Conservation (phyloP, 768 basidiomycete species). For the Naganishia onofrii region DNA sequence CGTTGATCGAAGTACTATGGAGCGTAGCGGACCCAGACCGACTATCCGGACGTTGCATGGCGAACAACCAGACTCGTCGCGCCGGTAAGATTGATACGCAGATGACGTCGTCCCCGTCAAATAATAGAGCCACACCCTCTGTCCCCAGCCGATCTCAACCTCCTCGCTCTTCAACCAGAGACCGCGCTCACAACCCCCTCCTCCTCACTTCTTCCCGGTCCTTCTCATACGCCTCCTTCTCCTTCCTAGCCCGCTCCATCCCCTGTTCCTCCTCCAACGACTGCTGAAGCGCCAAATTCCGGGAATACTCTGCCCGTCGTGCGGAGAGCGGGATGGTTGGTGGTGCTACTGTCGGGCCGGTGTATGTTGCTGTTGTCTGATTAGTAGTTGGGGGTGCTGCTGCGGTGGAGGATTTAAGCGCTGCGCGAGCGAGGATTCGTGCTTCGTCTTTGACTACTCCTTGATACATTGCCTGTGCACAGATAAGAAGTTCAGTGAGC, state of each 20-base stretch:
- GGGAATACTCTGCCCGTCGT: slow-evolving; percentile 43
- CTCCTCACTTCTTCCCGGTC: slow-evolving; percentile 12
- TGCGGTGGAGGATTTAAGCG: slow-evolving; percentile 23
- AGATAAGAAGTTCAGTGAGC: neutral
- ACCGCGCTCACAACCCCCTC: neutral
- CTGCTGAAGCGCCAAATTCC: slow-evolving; percentile 41
- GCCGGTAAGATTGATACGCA: too few relatives aligned
- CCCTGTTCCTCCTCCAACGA: slow-evolving; percentile 42
- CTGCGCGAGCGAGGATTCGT: slow-evolving; percentile 61
- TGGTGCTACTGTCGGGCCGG: slow-evolving; percentile 41
- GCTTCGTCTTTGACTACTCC: slow-evolving; percentile 87
- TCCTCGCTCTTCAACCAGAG: too few relatives aligned
- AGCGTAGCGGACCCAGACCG: too few relatives aligned
- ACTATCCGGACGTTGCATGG: too few relatives aligned
- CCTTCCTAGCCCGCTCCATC: slow-evolving; percentile 9
- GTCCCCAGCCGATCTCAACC: too few relatives aligned
- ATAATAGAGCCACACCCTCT: too few relatives aligned
- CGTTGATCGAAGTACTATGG: too few relatives aligned
- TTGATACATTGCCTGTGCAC: slow-evolving; percentile 75
- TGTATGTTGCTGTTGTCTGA: slow-evolving; percentile 31
- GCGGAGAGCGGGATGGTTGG: slow-evolving; percentile 33
- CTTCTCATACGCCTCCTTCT: slow-evolving; percentile 12
- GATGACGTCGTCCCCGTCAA: too few relatives aligned
- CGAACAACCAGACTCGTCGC: too few relatives aligned
- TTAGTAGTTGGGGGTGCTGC: slow-evolving; percentile 36